phyloP scores from a whole-genome alignment of 2,329 filamentous ascomycete species.

The Teratosphaeria viscida region DNA sequence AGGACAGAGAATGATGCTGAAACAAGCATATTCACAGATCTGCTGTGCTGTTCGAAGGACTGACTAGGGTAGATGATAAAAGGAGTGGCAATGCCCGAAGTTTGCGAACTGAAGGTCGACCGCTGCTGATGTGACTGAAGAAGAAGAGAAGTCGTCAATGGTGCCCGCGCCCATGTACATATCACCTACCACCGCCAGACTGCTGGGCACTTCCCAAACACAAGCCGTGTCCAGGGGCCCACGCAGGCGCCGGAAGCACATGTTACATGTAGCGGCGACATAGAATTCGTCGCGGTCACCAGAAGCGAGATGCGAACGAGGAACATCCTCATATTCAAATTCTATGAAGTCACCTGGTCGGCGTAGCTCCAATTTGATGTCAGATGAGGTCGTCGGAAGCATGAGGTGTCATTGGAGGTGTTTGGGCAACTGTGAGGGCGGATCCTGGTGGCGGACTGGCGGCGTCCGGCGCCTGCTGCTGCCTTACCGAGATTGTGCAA shows the following conservation, averaged over 20 bases:
- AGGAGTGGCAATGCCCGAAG: not conserved
- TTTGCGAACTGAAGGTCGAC: not conserved
- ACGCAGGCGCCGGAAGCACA: not conserved
- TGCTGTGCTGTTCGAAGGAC: slow-evolving; percentile 1
- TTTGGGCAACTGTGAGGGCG: not conserved
- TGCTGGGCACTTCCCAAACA: too few relatives aligned
- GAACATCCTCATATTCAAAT: not conserved
- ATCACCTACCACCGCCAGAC: not conserved
- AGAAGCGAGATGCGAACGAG: not conserved
- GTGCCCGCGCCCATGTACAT: not conserved
- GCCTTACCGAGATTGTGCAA: not conserved
- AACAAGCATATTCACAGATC: slow-evolving; percentile 4
- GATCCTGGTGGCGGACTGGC: not conserved
- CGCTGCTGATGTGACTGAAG: not conserved
- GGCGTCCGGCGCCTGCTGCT: not conserved
- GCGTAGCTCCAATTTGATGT: not conserved
- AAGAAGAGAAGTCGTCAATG: not conserved
- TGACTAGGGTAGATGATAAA: slow-evolving; percentile 1
- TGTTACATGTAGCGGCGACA: not conserved
- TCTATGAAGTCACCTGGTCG: not conserved
- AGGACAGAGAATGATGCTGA: not conserved
- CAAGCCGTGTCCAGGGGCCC: too few relatives aligned
- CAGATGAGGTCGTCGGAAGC: not conserved
- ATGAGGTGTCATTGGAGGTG: not conserved
- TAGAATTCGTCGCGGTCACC: not conserved